These are phyloP conservation scores for Articulospora tetracladia DNA, from an alignment of 495 filamentous ascomycete species.

Conservation along the genomic window DNA sequence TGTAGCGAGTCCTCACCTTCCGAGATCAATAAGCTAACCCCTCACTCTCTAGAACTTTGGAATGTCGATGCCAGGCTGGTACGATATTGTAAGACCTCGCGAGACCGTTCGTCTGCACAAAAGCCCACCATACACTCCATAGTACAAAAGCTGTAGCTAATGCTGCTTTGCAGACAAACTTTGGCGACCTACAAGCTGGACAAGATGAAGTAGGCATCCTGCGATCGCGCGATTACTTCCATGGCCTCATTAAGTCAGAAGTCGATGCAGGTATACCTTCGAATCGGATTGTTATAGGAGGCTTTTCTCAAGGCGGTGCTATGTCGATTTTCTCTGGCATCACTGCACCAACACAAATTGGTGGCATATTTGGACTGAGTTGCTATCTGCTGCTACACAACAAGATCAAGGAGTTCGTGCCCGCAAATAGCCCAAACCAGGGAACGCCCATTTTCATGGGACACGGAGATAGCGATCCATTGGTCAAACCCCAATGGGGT, in stretches of 20 bases:
- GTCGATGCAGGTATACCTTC: conserved; percentile 79
- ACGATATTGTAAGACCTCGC: conserved; percentile 68
- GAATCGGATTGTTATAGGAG: conserved; percentile 78
- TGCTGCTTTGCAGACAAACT: conserved; percentile 11
- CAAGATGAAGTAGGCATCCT: conserved; percentile 83
- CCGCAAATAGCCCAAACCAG: conserved; percentile 65
- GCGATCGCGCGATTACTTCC: conserved; percentile 67
- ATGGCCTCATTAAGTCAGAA: conserved; percentile 76
- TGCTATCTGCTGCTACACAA: conserved; percentile 74
- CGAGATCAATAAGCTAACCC: conserved; percentile 2
- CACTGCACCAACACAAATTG: conserved; percentile 70
- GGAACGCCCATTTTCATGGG: conserved; percentile 83
- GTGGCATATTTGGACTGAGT: conserved; percentile 82
- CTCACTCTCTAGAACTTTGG: conserved; percentile 64
- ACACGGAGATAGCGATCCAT: conserved; percentile 70
- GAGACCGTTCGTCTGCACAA: conserved; percentile 16
- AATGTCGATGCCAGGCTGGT: conserved; percentile 89
- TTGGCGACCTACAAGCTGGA: conserved; percentile 22
- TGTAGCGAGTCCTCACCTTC: conserved; percentile 22
- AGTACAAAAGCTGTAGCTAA: background rate
- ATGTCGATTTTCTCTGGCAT: conserved; percentile 60
- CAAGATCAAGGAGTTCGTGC: conserved; percentile 63
- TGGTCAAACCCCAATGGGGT: conserved; percentile 69
- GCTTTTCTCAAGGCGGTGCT: conserved; percentile 54
- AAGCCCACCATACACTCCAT: conserved; percentile 1